phyloP scores from a whole-genome alignment of 306 rosid genomes.

The Cajanus cajan region DNA sequence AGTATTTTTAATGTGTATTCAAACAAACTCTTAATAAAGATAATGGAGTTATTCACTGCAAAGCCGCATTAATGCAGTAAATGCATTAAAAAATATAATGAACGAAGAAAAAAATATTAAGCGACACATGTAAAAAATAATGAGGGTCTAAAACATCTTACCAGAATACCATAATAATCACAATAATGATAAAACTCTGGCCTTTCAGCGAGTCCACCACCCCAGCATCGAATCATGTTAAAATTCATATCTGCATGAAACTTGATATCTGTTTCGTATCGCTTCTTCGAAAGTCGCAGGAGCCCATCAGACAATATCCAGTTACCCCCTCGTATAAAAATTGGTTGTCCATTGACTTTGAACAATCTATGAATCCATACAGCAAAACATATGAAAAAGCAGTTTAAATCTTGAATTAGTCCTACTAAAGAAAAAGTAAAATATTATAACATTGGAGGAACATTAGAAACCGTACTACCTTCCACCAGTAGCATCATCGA shows the following conservation, averaged over 20 bases:
- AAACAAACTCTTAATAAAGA: too few relatives aligned
- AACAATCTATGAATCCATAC: conserved; percentile 60
- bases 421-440: background rate
- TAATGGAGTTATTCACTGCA: too few relatives aligned
- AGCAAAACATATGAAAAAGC: conserved; percentile 1
- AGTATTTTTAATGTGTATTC: too few relatives aligned
- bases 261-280: conserved; percentile 80
- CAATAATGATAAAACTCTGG: conserved; percentile 92
- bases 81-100: background rate
- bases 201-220: conserved; percentile 91
- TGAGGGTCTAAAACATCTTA: conserved; percentile 31
- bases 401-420: background rate
- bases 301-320: conserved; percentile 98
- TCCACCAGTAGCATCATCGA: conserved; percentile 82
- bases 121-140: conserved; percentile 20
- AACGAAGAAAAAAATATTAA: background rate
- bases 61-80: conserved; percentile 14
- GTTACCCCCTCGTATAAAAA: conserved; percentile 90
- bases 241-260: conserved; percentile 98
- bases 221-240: conserved; percentile 98
- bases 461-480: conserved; percentile 46
- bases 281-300: conserved; percentile 81
- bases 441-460: background rate
- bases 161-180: conserved; percentile 88
- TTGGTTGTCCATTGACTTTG: conserved; percentile 94